A percentile compares a stretch with the other conserved stretches of the same genome.
Evolutionary conservation across 1,284 basidiomycete genomes (phyloP).

Genomic region (Microbotryum lychnidis-dioicae): DNA sequence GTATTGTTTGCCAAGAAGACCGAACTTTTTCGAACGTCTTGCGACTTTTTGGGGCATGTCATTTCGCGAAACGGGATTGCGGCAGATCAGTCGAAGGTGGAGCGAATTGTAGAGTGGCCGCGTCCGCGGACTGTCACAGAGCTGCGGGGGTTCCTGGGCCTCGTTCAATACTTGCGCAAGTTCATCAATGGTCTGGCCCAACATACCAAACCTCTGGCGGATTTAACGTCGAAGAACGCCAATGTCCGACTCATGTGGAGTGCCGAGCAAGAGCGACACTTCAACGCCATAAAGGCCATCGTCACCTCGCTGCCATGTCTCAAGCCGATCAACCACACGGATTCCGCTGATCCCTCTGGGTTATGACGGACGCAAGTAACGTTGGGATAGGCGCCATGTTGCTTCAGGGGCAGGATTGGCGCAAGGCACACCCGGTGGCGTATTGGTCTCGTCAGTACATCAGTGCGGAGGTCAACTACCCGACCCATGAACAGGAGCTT

Average conservation of each 20-base stretch:
- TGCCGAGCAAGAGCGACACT: slow-evolving; percentile 4
- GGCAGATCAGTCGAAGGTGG: slow-evolving; percentile 39
- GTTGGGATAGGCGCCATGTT: slow-evolving; percentile 9
- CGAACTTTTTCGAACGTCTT: slow-evolving; percentile 30
- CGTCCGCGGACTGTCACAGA: slow-evolving; percentile 35
- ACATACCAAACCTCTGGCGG: too few relatives aligned
- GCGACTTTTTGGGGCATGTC: slow-evolving; percentile 43
- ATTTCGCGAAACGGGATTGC: slow-evolving; percentile 39
- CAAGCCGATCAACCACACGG: slow-evolving; percentile 37
- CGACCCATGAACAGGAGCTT: too few relatives aligned
- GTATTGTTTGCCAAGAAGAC: slow-evolving; percentile 40
- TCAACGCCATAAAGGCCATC: slow-evolving; percentile 42
- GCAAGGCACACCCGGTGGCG: too few relatives aligned
- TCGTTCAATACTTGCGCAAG: slow-evolving; percentile 40
- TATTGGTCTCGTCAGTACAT: too few relatives aligned
- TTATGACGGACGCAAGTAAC: slow-evolving; percentile 16
- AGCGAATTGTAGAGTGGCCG: slow-evolving; percentile 42
- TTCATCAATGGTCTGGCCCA: slow-evolving; percentile 42
- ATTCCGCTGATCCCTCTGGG: slow-evolving; percentile 21
- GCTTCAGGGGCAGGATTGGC: slow-evolving; percentile 17
- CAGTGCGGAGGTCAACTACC: too few relatives aligned
- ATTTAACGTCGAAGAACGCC: too few relatives aligned
- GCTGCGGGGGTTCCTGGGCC: slow-evolving; percentile 41
- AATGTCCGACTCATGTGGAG: slow-evolving; percentile 4
- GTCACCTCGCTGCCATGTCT: slow-evolving; percentile 36